Evolutionary conservation across 192 early-diverging fungal genomes (phyloP), one percentile per base, ranked within the genome.

Genomic region (Cetraspora pellucida): DNA sequence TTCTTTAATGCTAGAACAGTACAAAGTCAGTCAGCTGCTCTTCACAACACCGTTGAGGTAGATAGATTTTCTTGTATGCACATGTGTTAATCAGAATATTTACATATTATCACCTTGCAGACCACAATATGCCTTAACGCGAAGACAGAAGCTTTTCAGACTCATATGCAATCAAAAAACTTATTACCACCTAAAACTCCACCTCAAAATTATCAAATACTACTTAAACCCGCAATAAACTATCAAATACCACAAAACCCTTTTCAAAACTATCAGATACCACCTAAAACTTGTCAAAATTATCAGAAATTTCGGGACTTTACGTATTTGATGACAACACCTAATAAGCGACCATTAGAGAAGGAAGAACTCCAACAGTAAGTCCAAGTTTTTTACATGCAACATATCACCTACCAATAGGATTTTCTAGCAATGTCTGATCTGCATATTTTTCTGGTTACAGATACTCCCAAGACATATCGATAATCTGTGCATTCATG

Each of bases 391-490:
- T 46, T 61, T 30, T 28, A 27, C 59, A 11, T 60, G 27, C 9
- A 27, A 60, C 59, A 28, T 23, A 59, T 59, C 10, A 59, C n/a
- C 25, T 59, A 25, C n/a, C 57, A 60, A 60, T 13, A 13, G 27
- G 25, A 60, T 60, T 30, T 60, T 60, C 59, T 60, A 28, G 28
- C 23, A 60, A 27, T 60, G 21, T 27, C 11, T 13, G 13, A 10
- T 52, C 49, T 52, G 10, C 60, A 31, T 67, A 14, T 19, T 28
- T 66, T 25, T 45, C 19, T 47, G 19, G 37, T 44, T 13, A 67
- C 28, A 67, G 43, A 43, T 67, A 67, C 65, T 67, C 16, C 37
- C 37, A 67, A 45, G 43, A 44, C 37, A 67, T 67, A 10, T 67
- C 43, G n/a, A 43, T 67, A 67, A 67, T 67, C 45, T 67, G 16